These are phyloP conservation scores for Citrus mangshanensis DNA, from an alignment of 345 rosid species.

Conservation along the genomic window DNA sequence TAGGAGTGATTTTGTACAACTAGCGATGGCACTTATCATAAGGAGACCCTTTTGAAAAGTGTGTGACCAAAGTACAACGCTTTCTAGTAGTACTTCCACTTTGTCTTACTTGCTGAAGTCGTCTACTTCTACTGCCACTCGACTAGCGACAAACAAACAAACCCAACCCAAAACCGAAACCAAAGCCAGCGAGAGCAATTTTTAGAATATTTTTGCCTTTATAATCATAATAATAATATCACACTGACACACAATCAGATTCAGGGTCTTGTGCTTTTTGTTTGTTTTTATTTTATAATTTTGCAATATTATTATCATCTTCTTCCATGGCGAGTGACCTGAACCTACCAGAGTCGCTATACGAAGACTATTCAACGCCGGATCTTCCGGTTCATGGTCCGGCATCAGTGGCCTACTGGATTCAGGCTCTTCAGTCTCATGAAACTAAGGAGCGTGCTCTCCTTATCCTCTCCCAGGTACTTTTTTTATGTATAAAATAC, in stretches of 20 bases:
- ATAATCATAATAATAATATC: too few species aligned
- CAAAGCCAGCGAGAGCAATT: too few species aligned
- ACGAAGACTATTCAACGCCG: not conserved
- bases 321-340: not conserved
- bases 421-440: slow-evolving; percentile 22
- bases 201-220: too few species aligned
- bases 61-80: too few species aligned
- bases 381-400: not conserved
- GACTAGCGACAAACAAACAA: too few species aligned
- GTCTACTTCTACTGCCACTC: too few species aligned
- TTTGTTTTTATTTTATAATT: not conserved
- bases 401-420: slow-evolving; percentile 7
- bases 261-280: not conserved
- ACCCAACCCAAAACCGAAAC: too few species aligned
- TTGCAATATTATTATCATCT: not conserved
- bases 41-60: too few species aligned
- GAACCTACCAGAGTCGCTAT: not conserved
- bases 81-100: too few species aligned
- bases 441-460: slow-evolving; percentile 26
- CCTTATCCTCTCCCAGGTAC: slow-evolving; percentile 25
- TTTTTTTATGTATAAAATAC: not conserved
- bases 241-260: not conserved
- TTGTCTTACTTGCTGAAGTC: too few species aligned
- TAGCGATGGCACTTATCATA: too few species aligned
- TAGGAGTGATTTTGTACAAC: not conserved